Base-by-base conservation (phyloP, 73 alveolate species). In the Effrenium voratum region DNA sequence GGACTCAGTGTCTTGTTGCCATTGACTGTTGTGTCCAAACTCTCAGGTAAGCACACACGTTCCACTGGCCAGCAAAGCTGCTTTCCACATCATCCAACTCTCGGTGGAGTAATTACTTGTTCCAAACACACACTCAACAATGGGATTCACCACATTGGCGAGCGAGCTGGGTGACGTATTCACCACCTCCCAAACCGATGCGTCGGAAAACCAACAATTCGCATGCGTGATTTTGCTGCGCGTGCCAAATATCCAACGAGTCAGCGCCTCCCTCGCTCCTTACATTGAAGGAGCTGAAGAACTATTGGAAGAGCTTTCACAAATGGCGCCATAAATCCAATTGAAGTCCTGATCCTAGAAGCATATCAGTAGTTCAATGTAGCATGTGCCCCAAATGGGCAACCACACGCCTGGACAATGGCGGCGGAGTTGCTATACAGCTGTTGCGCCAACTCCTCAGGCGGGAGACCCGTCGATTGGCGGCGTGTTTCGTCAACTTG, bases 401-500 rank as follows among this genome's bases (percentile, higher is more conserved):
- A 8, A 12, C 10, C 26, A n/a, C n/a, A n/a, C 28, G 80, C 95
- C 95, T 87, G 95, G 34, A 87, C 95, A 28, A 87, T 68, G 50
- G 66, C 55, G 38, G 79, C n/a, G 40, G 84, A 66, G 36, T 43
- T 28, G 47, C 95, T 38, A 46, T 87, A 87, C 32, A 87, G 95
- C 36, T 63, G 82, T 84, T 52, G 68, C 49, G 95, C 95, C 95
- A 87, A 44, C 38, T 87, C 95, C 95, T 87, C 15, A 2, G 47
- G 49, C 41, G 6, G 19, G 32, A 72, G 36, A 46, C 5, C 8
- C 26, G 19, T 52, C 63, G 63, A 52, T n/a, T n/a, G n/a, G n/a
- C n/a, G 63, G 63, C 26, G 63, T 52, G 63, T 52, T 52, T 52
- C 63, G 63, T 19, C 63, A 52, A 12, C 26, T 52, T 52, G 26